Base-by-base conservation (phyloP, 352 stramenopile genomes). In the Globisporangium nodosum region DNA sequence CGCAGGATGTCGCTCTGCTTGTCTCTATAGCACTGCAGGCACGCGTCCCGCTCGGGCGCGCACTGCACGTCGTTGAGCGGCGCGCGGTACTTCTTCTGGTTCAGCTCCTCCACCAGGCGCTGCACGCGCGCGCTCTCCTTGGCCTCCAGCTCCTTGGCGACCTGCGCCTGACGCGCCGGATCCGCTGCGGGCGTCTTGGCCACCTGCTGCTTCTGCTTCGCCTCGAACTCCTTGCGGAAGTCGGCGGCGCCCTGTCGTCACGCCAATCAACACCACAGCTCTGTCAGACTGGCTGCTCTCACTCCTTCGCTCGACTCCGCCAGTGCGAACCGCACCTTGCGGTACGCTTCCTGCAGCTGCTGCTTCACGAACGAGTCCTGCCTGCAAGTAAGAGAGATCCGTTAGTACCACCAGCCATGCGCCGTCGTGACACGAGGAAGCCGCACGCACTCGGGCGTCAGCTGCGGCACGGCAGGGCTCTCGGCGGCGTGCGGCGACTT, bases 21-120 rank as follows among this genome's bases (percentile, higher is more conserved):
- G 74, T 90, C 79, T 77, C 74, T 79, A 86, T 94, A 94, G 71
- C 85, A 94, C 67, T 92, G 71, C 71, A 94, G 77, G 54, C 81
- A 92, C 54, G 81, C 79, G 39, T 92, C 77, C 16, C 82, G 82
- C 67, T 92, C 85, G 15, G 70, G 20, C 49, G 82, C 79, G 69
- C 85, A 94, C 71, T 92, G 79, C 53, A 94, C 85, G 55, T 90
- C 82, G 48, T 76, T 83, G 21, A 94, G 73, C 39, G 85, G 85
- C 42, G 85, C 85, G 49, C 80, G 76, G 66, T 90, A 92, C 58
- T 90, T 90, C 68, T 92, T 92, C 64, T 85, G 75, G 71, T 78
- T 90, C 61, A 92, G 73, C 58, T 90, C 75, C 15, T 78, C 72
- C 54, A 94, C 81, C 24, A 94, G 70, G 65, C 85, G 70, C 68